Conservation (phyloP, 139 green algal species). For the Chlamydomonas sp. region DNA sequence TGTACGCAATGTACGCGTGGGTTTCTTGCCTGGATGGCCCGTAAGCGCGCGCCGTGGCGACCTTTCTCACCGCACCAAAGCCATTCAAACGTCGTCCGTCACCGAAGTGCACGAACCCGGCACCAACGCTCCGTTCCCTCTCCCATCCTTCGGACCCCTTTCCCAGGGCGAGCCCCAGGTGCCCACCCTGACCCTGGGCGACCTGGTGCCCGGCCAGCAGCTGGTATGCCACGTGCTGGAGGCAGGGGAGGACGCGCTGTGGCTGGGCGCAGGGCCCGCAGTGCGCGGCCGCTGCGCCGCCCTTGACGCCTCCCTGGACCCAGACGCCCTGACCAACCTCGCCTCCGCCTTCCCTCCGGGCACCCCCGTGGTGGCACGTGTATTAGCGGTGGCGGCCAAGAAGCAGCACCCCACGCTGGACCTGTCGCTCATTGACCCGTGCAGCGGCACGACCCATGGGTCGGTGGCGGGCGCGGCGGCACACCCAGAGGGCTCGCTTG, state of each 20-base stretch:
- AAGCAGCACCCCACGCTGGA: conserved; percentile 29
- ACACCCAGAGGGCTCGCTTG: conserved; percentile 43
- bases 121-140: not conserved
- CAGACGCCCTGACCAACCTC: conserved; percentile 40
- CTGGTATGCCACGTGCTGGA: conserved; percentile 53
- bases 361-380: conserved; percentile 41
- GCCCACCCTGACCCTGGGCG: conserved; percentile 8
- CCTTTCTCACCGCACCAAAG: no score
- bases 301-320: conserved; percentile 57
- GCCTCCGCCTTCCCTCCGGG: conserved; percentile 49
- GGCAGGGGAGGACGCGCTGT: conserved; percentile 56
- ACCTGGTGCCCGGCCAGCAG: conserved; percentile 48
- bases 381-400: conserved; percentile 43
- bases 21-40: no score
- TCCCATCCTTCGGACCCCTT: not conserved
- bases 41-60: no score
- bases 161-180: conserved; percentile 23
- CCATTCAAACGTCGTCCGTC: no score
- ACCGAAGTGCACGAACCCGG: no score
- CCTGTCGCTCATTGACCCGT: conserved; percentile 7
- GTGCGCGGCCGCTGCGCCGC: conserved; percentile 58
- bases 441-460: not conserved
- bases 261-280: conserved; percentile 54
- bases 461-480: not conserved
- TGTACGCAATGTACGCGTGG: no score